Conservation (phyloP, 2,329 filamentous ascomycete genomes). For the Colletotrichum sp. region DNA sequence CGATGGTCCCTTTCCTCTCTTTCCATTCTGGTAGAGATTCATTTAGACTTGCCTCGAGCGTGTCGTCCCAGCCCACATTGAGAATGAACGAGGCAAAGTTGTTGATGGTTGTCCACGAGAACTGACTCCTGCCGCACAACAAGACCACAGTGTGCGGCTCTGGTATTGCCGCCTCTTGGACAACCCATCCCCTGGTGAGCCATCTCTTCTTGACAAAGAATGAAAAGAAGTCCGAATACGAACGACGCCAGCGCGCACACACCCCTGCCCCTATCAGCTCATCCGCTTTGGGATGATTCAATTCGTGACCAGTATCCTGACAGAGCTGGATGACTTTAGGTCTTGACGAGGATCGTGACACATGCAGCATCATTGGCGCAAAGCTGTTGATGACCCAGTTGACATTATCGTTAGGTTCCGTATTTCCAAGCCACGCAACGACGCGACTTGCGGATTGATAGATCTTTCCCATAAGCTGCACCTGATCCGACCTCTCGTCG, state of each 20-base stretch:
- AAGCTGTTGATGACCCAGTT: slow-evolving; percentile 17
- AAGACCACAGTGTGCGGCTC: not conserved
- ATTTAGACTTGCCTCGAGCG: not conserved
- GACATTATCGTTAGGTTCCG: slow-evolving; percentile 9
- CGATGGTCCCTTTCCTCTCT: not conserved
- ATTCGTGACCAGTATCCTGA: not conserved
- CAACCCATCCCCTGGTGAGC: slow-evolving; percentile 26
- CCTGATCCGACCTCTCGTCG: slow-evolving; percentile 20
- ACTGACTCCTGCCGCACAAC: not conserved
- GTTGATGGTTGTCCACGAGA: not conserved
- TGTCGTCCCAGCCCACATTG: not conserved
- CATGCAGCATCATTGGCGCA: not conserved
- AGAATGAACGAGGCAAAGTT: not conserved
- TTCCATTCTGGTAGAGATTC: not conserved
- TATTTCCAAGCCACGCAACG: not conserved
- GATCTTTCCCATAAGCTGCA: slow-evolving; percentile 25
- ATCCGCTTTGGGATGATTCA: not conserved
- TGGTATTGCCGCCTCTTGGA: slow-evolving; percentile 24
- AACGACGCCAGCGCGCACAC: not conserved
- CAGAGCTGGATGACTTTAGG: not conserved
- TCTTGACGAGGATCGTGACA: not conserved
- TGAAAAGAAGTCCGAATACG: not conserved
- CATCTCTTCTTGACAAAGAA: slow-evolving; percentile 22
- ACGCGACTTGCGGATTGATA: slow-evolving; percentile 12
- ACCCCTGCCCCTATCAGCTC: not conserved